Base-by-base conservation (phyloP, 495 filamentous ascomycete genomes). In the Podospora anserina region DNA sequence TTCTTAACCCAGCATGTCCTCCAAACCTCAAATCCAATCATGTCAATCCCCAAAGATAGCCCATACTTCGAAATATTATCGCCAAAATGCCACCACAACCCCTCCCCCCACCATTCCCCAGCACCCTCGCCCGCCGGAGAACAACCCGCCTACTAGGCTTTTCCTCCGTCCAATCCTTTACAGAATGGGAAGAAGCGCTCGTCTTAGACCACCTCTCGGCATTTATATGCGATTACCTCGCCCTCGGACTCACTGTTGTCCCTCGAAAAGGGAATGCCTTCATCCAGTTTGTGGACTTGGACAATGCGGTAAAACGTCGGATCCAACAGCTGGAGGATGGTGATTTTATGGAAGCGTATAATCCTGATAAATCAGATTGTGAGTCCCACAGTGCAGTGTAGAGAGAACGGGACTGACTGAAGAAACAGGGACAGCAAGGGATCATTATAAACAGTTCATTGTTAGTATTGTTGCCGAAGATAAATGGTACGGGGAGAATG, bases 361-460 rank as follows among this genome's bases (percentile, higher is more conserved):
- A 61, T 28, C 63, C 63, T 16, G 67, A 69, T 49, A 69, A 69
- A 61, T 20, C 34, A 2, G 63, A 69, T 5, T 69, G 67, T 66
- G 7, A 65, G 67, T 69, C 5, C 13, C 39, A 3, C 39, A 49
- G 13, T 16, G 9, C 9, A 49, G 39, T 3, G 1, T 20, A 58
- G 13, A 13, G 39, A 23, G n/a, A 7, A 20, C 3, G 18, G 18
- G 55, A 11, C 18, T 58, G 18, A 20, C 5, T 39, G 65, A 27
- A n/a, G 2, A 0, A 3, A 5, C 15, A 69, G 67, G 67, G 67
- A 61, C 63, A 2, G 63, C 58, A 4, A 61, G 26, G 19, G 67
- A 69, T 6, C 67, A 69, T 7, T 69, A 69, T 57, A 69, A 69
- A 57, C 56, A 69, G 49, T 69, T 69, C 20, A 57, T 69, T 9